phyloP scores from a whole-genome alignment of 1,284 basidiomycete genomes.

The Flammula alnicola region DNA sequence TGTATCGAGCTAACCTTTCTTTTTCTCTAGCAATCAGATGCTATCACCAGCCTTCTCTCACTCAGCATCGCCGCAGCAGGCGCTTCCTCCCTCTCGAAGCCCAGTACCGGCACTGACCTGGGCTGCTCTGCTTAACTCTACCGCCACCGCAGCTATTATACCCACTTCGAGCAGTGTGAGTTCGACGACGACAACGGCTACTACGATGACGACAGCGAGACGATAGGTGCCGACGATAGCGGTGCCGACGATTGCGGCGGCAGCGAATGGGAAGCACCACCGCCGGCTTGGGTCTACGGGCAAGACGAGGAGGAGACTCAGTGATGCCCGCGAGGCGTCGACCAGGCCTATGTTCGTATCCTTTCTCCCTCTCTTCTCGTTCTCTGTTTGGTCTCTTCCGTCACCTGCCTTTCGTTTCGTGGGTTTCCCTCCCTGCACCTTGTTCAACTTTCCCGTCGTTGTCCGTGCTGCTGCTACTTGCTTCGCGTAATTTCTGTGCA shows the following conservation, averaged over 20 bases:
- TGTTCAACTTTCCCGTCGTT: slow-evolving; percentile 1
- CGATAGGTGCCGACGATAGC: not conserved
- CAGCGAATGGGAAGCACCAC: slow-evolving; percentile 53
- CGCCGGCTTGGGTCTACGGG: slow-evolving; percentile 71
- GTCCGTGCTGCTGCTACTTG: slow-evolving; percentile 32
- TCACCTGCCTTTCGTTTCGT: slow-evolving; percentile 5
- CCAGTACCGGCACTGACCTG: slow-evolving; percentile 5
- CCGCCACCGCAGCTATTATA: not conserved
- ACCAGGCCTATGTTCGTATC: slow-evolving; percentile 68
- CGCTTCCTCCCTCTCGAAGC: slow-evolving; percentile 48
- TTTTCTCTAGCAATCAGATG: slow-evolving; percentile 39
- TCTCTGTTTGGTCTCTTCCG: not conserved
- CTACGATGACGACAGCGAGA: not conserved
- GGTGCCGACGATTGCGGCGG: not conserved
- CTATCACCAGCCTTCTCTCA: slow-evolving; percentile 60
- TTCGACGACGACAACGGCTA: not conserved
- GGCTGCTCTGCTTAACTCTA: not conserved
- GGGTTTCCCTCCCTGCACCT: not conserved
- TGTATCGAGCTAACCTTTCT: slow-evolving; percentile 3
- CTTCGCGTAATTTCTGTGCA: slow-evolving; percentile 13
- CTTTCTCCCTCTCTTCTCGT: slow-evolving; percentile 17
- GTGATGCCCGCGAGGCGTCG: slow-evolving; percentile 77
- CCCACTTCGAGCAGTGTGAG: not conserved
- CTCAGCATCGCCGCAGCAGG: slow-evolving; percentile 64
- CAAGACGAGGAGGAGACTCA: slow-evolving; percentile 67